These are phyloP conservation scores for Eremomyces bilateralis DNA, from an alignment of 495 filamentous ascomycete species.

Conservation along the genomic window DNA sequence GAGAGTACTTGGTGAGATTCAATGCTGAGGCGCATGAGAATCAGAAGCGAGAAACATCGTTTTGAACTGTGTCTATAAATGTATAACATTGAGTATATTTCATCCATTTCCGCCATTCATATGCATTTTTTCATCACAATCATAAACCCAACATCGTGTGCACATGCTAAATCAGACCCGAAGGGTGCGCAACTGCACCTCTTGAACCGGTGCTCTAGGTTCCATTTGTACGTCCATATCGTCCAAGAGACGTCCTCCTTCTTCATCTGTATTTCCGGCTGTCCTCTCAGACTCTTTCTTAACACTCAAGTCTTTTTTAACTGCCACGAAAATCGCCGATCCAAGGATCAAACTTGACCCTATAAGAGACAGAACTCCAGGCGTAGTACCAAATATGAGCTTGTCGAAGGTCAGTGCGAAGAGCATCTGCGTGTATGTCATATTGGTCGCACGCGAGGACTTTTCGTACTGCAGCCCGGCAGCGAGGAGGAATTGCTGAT, in stretches of 20 bases:
- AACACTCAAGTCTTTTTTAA: conserved; percentile 20
- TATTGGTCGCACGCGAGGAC: conserved; percentile 48
- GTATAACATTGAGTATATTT: no score
- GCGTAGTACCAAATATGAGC: conserved; percentile 49
- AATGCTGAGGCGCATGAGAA: no score
- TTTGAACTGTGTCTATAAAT: no score
- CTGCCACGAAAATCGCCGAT: conserved; percentile 58
- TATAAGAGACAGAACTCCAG: conserved; percentile 40
- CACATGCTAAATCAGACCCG: conserved; percentile 5
- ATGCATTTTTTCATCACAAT: no score
- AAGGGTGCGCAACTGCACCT: conserved; percentile 2
- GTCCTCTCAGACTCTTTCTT: conserved; percentile 6
- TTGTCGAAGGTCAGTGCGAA: conserved; percentile 73
- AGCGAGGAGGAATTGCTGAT: conserved; percentile 60
- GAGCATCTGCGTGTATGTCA: conserved; percentile 84
- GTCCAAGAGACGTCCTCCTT: conserved; percentile 9
- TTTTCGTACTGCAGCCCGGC: conserved; percentile 49
- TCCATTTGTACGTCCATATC: conserved; percentile 4
- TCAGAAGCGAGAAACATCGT: no score
- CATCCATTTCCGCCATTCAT: no score
- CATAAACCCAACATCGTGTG: no score
- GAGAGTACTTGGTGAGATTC: conserved; percentile 42
- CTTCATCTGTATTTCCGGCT: conserved; percentile 5
- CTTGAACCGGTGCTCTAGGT: conserved; percentile 2
- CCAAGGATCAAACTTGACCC: conserved; percentile 65